Evolutionary conservation across 2,329 filamentous ascomycete species (phyloP).

Genomic region (Juglanconis juglandina): DNA sequence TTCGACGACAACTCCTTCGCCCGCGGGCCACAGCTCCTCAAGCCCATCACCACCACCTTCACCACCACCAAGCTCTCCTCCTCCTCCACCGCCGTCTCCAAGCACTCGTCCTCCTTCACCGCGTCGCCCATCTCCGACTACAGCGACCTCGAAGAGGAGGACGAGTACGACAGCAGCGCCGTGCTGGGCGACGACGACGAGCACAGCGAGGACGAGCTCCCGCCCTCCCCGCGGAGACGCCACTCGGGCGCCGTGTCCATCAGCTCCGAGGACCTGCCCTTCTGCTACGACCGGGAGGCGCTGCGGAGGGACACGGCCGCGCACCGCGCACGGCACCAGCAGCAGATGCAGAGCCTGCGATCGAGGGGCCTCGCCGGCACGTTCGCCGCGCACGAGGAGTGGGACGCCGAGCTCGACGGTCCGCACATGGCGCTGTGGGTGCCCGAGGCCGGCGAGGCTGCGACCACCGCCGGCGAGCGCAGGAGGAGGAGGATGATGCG

Average conservation of each 20-base stretch:
- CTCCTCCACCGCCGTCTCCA: constrained; percentile 3
- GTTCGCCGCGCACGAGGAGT: constrained; percentile 14
- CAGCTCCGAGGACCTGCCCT: constrained; percentile 18
- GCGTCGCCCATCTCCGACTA: constrained; percentile 8
- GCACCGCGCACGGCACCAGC: constrained; percentile 14
- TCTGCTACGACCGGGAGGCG: constrained; percentile 17
- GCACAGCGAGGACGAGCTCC: constrained; percentile 18
- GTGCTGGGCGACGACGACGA: constrained; percentile 17
- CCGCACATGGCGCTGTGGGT: constrained; percentile 15
- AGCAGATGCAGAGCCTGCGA: background rate
- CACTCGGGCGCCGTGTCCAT: constrained; percentile 19
- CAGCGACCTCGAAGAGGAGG: constrained; percentile 2
- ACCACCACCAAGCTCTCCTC: background rate
- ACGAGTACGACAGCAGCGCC: constrained; percentile 11
- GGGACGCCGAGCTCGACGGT: constrained; percentile 16
- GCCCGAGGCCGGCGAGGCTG: background rate
- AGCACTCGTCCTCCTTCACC: constrained; percentile 9
- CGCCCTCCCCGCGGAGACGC: constrained; percentile 14
- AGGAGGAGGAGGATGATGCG: constrained; percentile 3
- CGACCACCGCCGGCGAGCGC: background rate
- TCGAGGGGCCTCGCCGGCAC: constrained; percentile 1
- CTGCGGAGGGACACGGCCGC: constrained; percentile 14
- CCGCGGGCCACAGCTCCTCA: constrained; percentile 11
- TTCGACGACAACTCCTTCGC: constrained; percentile 17
- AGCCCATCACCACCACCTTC: constrained; percentile 17